Evolutionary conservation across 495 filamentous ascomycete species (phyloP).

Genomic region (Hyaloscypha finlandica): DNA sequence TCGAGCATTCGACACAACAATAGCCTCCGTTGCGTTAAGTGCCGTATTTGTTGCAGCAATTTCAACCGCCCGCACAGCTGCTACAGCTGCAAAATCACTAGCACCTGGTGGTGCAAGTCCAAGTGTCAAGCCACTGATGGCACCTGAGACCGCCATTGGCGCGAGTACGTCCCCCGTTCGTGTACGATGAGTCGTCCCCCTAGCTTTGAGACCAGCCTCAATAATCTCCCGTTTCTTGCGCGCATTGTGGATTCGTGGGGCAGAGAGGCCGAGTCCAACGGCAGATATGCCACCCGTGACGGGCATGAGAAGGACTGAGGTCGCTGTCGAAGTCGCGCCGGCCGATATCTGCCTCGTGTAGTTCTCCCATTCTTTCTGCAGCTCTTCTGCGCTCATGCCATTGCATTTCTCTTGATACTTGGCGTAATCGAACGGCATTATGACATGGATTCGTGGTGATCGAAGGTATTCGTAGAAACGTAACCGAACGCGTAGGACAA

Average conservation of each 20-base stretch:
- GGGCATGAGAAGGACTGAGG: slow-evolving; percentile 33
- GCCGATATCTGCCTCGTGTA: slow-evolving; percentile 36
- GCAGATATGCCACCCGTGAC: slow-evolving; percentile 34
- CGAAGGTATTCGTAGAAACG: neutral
- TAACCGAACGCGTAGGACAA: neutral
- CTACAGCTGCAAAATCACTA: slow-evolving; percentile 27
- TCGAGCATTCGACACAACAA: slow-evolving; percentile 29
- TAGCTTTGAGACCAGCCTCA: slow-evolving; percentile 32
- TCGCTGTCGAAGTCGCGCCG: slow-evolving; percentile 35
- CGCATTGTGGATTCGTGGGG: slow-evolving; percentile 37
- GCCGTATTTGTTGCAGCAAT: slow-evolving; percentile 31
- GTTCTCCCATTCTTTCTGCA: slow-evolving; percentile 38
- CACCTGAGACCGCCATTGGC: slow-evolving; percentile 34
- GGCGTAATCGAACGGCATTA: slow-evolving; percentile 37
- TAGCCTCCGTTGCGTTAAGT: slow-evolving; percentile 31
- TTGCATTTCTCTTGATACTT: slow-evolving; percentile 35
- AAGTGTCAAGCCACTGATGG: slow-evolving; percentile 32
- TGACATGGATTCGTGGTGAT: neutral
- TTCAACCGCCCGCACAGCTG: slow-evolving; percentile 33
- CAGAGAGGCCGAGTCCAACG: slow-evolving; percentile 34
- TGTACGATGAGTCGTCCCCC: slow-evolving; percentile 33
- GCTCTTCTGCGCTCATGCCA: slow-evolving; percentile 29
- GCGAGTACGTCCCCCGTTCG: slow-evolving; percentile 34
- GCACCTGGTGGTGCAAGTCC: slow-evolving; percentile 34
- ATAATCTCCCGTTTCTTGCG: slow-evolving; percentile 39